Evolutionary conservation across 805 yeast species (phyloP).

Genomic region (Lachancea dasiensis): DNA sequence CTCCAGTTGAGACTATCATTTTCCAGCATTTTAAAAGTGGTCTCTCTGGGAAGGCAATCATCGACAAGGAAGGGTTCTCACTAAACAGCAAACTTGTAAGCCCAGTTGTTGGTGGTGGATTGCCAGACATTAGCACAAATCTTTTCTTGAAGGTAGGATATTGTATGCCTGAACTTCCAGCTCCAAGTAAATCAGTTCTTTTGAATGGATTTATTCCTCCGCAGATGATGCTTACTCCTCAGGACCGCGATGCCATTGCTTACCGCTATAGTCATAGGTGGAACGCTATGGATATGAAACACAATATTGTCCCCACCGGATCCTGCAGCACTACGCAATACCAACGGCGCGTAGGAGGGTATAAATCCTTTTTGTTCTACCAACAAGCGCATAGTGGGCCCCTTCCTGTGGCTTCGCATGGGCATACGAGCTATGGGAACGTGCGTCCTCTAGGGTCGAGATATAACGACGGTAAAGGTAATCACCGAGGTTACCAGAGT

Average conservation of each 20-base stretch:
- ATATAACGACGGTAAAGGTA: constrained; percentile 1
- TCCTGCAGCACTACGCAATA: constrained; percentile 44
- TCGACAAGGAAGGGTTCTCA: constrained; percentile 31
- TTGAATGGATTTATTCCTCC: constrained; percentile 72
- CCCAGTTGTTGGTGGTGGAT: constrained; percentile 33
- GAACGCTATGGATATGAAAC: constrained; percentile 32
- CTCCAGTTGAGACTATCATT: constrained; percentile 19
- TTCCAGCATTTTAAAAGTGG: constrained; percentile 50
- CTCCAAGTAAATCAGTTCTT: constrained; percentile 67
- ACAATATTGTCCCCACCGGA: constrained; percentile 41
- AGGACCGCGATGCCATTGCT: constrained; percentile 58
- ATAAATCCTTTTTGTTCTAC: constrained; percentile 36
- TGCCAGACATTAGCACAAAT: constrained; percentile 38
- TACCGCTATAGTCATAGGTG: constrained; percentile 39
- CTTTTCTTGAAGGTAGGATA: constrained; percentile 44
- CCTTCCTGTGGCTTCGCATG: not conserved
- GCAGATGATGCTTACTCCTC: constrained; percentile 51
- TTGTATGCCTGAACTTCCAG: constrained; percentile 41
- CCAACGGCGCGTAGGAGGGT: constrained; percentile 47
- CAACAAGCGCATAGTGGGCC: constrained; percentile 5
- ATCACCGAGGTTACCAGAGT: not conserved
- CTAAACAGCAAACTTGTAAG: constrained; percentile 30
- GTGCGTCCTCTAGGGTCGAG: constrained; percentile 3
- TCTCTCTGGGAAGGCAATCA: constrained; percentile 50
- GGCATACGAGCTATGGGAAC: not conserved